Evolutionary conservation across 768 basidiomycete species (phyloP), one percentile per base, ranked within the genome.

Genomic region (Panus rudis): DNA sequence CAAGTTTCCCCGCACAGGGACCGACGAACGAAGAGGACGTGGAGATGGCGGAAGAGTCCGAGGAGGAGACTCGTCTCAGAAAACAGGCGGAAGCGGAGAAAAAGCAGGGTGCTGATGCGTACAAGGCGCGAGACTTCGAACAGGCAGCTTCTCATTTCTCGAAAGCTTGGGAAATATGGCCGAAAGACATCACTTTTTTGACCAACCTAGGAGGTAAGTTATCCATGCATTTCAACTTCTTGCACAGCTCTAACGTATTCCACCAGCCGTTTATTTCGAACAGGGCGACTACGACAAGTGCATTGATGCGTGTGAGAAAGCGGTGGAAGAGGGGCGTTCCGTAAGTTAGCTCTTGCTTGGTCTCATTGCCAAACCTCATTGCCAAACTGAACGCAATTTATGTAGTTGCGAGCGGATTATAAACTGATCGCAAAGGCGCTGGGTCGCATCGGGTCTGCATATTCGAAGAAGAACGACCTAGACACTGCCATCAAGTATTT

Each of bases 401-500:
- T 35, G 7, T 58, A 92, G 77, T 59, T 92, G 31, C 83, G 92
- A 39, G 88, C 86, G 4, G 94, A 99, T 66, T 98, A 80, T 76
- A 98, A 96, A 67, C 73, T 96, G 46, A 69, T 96, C 46, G 94
- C 94, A 24, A 98, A 98, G 66, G 92, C 93, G 0, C 77, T 87
- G 42, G 96, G 90, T 19, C 89, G 96, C 39, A 77, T 84, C 39
- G 96, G 94, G 11, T 79, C 81, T 6, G 76, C 94, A 0, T 92
- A 91, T 68, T 66, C 77, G 43, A 85, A 84, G 65, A 88, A 89
- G 60, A 76, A 69, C 33, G 91, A 99, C 62, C 62, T 81, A 22
- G 55, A 55, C 6, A 76, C 75, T 32, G 93, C 93, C 13, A 79
- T 94, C 73, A 92, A 89, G 63, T 92, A 77, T 71, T 96, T 78